Conservation (phyloP, 371 early-diverging fungal genomes). For the Neoconidiobolus thromboides region DNA sequence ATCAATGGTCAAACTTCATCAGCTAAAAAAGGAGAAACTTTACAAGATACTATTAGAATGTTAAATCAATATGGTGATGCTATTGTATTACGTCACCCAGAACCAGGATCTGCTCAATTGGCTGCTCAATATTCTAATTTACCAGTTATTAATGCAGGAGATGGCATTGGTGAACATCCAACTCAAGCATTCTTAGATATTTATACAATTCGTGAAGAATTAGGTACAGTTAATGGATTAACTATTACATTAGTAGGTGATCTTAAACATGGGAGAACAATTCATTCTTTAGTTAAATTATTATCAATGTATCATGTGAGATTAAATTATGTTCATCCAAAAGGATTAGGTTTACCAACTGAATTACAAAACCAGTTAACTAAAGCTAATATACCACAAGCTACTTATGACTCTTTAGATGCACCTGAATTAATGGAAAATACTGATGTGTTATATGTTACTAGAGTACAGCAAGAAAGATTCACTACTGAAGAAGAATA, state of each 20-base stretch:
- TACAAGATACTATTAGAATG: constrained; percentile 88
- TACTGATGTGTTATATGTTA: constrained; percentile 94
- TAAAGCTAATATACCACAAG: constrained; percentile 41
- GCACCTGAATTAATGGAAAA: constrained; percentile 56
- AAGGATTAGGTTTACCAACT: constrained; percentile 65
- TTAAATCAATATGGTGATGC: constrained; percentile 79
- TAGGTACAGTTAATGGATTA: constrained; percentile 92
- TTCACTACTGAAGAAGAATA: constrained; percentile 66
- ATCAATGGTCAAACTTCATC: constrained; percentile 70
- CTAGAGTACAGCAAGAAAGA: constrained; percentile 90
- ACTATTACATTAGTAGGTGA: constrained; percentile 91
- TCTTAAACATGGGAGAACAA: constrained; percentile 92
- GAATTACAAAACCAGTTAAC: constrained; percentile 57
- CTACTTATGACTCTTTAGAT: constrained; percentile 55
- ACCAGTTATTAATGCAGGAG: constrained; percentile 92
- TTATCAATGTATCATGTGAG: constrained; percentile 82
- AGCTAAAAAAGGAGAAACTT: constrained; percentile 85
- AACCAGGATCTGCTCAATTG: constrained; percentile 57
- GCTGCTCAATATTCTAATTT: constrained; percentile 80
- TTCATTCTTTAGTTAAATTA: constrained; percentile 83
- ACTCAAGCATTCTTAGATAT: constrained; percentile 93
- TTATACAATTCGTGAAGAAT: constrained; percentile 65
- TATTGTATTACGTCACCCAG: constrained; percentile 85
- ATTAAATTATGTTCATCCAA: constrained; percentile 80
- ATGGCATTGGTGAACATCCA: constrained; percentile 94